phyloP scores from a whole-genome alignment of 805 yeast genomes.

The Yamadazyma nakazawae region DNA sequence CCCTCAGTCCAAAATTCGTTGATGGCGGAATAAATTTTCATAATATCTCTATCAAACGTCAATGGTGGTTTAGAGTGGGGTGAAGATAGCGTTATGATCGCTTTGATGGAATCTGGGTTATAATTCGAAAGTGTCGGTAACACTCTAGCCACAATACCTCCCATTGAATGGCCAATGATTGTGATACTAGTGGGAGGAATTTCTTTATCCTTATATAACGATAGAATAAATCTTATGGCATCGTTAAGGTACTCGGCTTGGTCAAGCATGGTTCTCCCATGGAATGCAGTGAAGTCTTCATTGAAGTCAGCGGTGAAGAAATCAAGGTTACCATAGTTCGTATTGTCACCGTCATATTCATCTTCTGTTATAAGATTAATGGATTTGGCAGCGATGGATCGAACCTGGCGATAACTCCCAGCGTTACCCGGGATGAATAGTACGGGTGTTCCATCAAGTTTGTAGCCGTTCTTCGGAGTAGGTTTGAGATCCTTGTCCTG shows the following conservation, averaged over 20 bases:
- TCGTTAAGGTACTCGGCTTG: conserved; percentile 93
- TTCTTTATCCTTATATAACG: conserved; percentile 50
- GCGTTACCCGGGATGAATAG: conserved; percentile 97
- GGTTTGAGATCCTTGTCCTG: conserved; percentile 67
- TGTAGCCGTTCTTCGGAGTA: conserved; percentile 23
- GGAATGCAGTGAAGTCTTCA: conserved; percentile 94
- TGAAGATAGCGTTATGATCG: conserved; percentile 80
- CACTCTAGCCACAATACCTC: conserved; percentile 89
- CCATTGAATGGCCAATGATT: conserved; percentile 92
- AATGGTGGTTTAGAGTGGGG: conserved; percentile 94
- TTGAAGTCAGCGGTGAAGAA: conserved; percentile 91
- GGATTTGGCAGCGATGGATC: conserved; percentile 87
- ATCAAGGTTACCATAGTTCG: conserved; percentile 54
- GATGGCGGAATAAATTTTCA: conserved; percentile 66
- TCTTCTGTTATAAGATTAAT: conserved; percentile 51
- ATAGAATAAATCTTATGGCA: conserved; percentile 73
- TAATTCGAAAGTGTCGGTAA: conserved; percentile 81
- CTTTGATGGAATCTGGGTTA: conserved; percentile 65
- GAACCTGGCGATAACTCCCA: conserved; percentile 84
- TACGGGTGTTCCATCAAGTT: conserved; percentile 75
- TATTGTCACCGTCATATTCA: conserved; percentile 24
- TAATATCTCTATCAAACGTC: conserved; percentile 86
- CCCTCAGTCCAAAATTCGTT: conserved; percentile 81
- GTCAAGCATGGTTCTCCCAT: conserved; percentile 88
- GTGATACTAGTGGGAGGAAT: conserved; percentile 67